Evolutionary conservation across 371 early-diverging fungal genomes (phyloP).

Genomic region (Phascolomyces articulosus): DNA sequence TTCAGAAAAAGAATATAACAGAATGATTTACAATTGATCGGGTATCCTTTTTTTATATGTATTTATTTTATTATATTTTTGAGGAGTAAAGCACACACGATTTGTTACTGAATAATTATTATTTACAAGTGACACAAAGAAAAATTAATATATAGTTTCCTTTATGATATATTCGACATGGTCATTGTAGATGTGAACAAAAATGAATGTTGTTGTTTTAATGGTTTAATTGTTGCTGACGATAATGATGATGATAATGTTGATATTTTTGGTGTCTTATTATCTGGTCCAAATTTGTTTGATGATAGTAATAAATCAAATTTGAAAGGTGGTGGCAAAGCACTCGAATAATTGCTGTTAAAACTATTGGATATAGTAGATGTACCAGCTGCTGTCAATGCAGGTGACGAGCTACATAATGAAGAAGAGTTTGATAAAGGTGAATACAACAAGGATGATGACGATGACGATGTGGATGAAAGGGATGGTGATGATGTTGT

Average conservation of each 20-base stretch:
- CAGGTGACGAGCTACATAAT: neutral
- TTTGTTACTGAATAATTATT: too few species aligned
- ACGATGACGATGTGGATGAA: neutral
- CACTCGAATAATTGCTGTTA: neutral
- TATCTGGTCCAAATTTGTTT: neutral
- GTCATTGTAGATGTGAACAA: too few species aligned
- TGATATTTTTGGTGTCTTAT: neutral
- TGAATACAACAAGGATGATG: neutral
- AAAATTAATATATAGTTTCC: too few species aligned
- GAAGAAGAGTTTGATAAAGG: neutral
- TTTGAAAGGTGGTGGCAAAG: neutral
- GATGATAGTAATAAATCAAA: neutral
- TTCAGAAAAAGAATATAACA: too few species aligned
- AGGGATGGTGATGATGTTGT: neutral
- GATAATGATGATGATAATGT: neutral
- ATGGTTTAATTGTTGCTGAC: too few species aligned
- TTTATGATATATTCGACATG: too few species aligned
- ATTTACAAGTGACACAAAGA: too few species aligned
- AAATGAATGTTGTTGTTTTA: too few species aligned
- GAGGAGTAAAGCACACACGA: too few species aligned
- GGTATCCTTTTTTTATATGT: too few species aligned
- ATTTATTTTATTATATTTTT: too few species aligned
- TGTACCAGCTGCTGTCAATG: neutral
- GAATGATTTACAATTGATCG: too few species aligned
- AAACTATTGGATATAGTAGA: neutral